These are phyloP conservation scores for Plantago coronopus DNA, from an alignment of 305 asterid species.

Conservation along the genomic window DNA sequence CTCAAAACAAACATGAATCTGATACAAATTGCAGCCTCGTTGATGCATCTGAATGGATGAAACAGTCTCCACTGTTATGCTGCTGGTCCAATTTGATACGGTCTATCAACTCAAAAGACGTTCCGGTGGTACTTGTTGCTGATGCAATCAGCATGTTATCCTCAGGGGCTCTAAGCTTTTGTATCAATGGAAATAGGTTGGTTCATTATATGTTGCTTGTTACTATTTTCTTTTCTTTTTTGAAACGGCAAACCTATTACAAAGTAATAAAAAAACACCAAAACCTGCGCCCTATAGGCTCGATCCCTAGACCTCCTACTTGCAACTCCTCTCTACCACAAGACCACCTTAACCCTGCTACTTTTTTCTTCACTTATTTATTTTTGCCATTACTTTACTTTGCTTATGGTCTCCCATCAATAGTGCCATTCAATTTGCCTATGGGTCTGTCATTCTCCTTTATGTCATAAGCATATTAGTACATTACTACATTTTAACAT, in stretches of 20 bases:
- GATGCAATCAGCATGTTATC: conserved; percentile 57
- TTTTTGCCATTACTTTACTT: background rate
- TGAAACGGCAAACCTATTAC: no score
- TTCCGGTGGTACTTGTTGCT: conserved; percentile 43
- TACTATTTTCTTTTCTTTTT: no score
- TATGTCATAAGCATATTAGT: background rate
- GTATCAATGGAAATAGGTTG: conserved; percentile 68
- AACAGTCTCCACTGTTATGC: conserved; percentile 63
- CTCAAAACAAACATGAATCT: conserved; percentile 37
- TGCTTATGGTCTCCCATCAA: background rate
- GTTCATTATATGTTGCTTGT: conserved; percentile 13
- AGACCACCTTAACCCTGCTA: no score
- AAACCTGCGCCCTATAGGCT: no score
- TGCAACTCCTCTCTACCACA: no score
- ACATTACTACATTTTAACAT: no score
- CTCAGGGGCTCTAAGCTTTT: conserved; percentile 62
- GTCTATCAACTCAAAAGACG: conserved; percentile 53
- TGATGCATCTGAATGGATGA: conserved; percentile 58
- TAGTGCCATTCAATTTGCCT: background rate
- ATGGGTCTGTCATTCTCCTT: background rate
- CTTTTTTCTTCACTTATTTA: background rate
- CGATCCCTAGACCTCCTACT: no score
- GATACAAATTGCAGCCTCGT: conserved; percentile 31
- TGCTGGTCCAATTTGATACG: conserved; percentile 64
- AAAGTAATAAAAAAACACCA: no score